Percentiles rank a stretch among this genome's conserved stretches.
Conservation (phyloP, 306 rosid genomes). For the Cucurbita pepo region DNA sequence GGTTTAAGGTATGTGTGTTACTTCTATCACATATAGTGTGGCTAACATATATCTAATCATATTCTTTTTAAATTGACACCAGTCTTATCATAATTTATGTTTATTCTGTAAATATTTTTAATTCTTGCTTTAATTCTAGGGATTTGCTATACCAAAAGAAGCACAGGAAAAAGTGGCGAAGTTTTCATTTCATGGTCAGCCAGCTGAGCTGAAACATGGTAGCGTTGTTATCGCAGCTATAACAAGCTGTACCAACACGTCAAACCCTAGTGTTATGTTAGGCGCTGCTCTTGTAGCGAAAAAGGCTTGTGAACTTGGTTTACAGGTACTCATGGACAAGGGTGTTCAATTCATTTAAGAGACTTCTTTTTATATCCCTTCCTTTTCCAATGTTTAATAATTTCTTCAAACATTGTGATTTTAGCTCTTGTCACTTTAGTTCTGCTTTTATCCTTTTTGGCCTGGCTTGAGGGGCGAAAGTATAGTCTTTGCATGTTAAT, state of each 20-base stretch:
- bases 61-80: neutral
- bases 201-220: slow-evolving; percentile 79
- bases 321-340: slow-evolving; percentile 33
- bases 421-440: neutral
- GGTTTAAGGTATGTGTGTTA: slow-evolving; percentile 59
- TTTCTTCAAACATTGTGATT: neutral
- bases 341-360: neutral
- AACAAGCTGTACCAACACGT: slow-evolving; percentile 91
- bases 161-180: slow-evolving; percentile 60
- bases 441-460: neutral
- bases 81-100: neutral
- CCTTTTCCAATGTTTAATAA: neutral
- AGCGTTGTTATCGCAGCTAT: slow-evolving; percentile 93
- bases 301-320: slow-evolving; percentile 79
- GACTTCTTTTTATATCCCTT: neutral
- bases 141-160: slow-evolving; percentile 84
- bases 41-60: neutral
- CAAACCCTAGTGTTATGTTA: slow-evolving; percentile 96
- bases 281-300: slow-evolving; percentile 95
- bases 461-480: neutral
- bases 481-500: neutral
- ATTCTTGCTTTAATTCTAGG: slow-evolving; percentile 25
- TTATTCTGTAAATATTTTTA: neutral
- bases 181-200: slow-evolving; percentile 79
- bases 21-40: neutral